A percentile compares a stretch with the other conserved stretches of the same genome.
phyloP scores from a whole-genome alignment of 2,329 filamentous ascomycete species.

The Fusarium goolgardi region DNA sequence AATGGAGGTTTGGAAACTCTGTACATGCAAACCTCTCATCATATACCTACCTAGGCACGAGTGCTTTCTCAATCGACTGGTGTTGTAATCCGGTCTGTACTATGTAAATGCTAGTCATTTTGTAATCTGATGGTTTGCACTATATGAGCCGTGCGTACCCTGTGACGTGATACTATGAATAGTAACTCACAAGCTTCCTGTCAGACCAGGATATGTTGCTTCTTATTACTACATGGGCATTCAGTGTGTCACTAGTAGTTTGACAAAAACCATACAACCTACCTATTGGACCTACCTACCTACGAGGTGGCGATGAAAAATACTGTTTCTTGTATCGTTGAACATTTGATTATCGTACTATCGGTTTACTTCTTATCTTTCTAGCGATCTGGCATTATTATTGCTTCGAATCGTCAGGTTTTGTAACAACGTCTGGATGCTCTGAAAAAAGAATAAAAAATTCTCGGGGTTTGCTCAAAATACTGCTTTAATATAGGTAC shows the following conservation, averaged over 20 bases:
- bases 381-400: not conserved
- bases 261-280: not conserved
- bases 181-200: slow-evolving; percentile 33
- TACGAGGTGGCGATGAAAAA: too few relatives aligned
- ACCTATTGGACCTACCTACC: too few relatives aligned
- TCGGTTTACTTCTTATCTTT: too few relatives aligned
- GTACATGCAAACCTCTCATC: not conserved
- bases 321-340: not conserved
- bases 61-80: not conserved
- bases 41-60: not conserved
- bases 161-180: slow-evolving; percentile 29
- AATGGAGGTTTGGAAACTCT: not conserved
- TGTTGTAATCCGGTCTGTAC: not conserved
- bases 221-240: slow-evolving; percentile 14
- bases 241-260: not conserved
- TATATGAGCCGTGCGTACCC: slow-evolving; percentile 18
- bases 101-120: not conserved
- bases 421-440: too few relatives aligned
- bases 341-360: not conserved
- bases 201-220: slow-evolving; percentile 29
- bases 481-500: too few relatives aligned
- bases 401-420: too few relatives aligned
- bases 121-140: slow-evolving; percentile 1
- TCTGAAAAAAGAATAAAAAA: not conserved
- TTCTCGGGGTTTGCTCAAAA: not conserved